phyloP scores from a whole-genome alignment of 2,329 filamentous ascomycete genomes.

The Aspergillus floridensis region DNA sequence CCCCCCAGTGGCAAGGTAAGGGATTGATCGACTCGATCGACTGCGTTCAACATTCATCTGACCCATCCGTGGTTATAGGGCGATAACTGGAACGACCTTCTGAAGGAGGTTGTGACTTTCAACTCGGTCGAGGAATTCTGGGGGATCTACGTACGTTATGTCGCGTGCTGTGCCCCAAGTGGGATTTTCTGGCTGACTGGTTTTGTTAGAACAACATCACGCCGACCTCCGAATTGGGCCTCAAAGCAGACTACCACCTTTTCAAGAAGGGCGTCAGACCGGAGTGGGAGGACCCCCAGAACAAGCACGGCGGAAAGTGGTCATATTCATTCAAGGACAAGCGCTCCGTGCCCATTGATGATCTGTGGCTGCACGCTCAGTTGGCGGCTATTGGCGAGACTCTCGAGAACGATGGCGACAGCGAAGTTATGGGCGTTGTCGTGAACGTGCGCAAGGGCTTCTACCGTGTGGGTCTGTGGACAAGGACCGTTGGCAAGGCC shows the following conservation, averaged over 20 bases:
- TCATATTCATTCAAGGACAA: conserved; percentile 98
- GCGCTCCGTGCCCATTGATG: conserved; percentile 84
- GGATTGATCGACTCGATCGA: conserved; percentile 5
- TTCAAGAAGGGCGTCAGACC: conserved; percentile 97
- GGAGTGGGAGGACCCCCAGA: conserved; percentile 97
- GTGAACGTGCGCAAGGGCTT: conserved; percentile 98
- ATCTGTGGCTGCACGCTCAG: conserved; percentile 96
- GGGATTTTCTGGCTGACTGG: conserved; percentile 13
- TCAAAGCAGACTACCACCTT: conserved; percentile 98
- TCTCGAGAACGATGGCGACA: conserved; percentile 86
- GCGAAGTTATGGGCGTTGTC: conserved; percentile 98
- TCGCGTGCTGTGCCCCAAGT: neutral
- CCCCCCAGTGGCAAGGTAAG: conserved; percentile 88
- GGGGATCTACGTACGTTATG: conserved; percentile 84
- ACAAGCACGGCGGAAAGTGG: conserved; percentile 99
- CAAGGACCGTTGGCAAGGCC: conserved; percentile 83
- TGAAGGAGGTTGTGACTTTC: conserved; percentile 98
- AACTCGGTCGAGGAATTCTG: conserved; percentile 99
- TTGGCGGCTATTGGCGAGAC: conserved; percentile 96
- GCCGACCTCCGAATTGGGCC: conserved; percentile 86
- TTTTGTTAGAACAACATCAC: conserved; percentile 91
- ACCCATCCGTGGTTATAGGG: conserved; percentile 54
- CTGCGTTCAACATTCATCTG: conserved; percentile 3
- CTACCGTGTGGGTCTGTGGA: conserved; percentile 97
- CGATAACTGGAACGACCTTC: conserved; percentile 96